Base-by-base conservation (phyloP, 257 asterid genomes). In the Perilla frutescens region DNA sequence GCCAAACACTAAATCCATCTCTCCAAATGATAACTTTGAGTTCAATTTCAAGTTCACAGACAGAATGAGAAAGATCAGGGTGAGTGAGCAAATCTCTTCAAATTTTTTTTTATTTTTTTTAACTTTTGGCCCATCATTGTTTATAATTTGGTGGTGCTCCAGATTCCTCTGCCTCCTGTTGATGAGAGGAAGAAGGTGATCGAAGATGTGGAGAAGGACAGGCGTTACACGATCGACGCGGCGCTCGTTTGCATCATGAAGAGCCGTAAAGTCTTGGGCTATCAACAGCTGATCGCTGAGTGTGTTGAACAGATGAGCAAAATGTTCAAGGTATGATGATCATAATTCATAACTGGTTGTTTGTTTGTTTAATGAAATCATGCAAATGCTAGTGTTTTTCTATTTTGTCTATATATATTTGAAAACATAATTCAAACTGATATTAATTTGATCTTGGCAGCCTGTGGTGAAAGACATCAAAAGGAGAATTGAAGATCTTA, bases 1-100 rank as follows among this genome's bases (percentile, higher is more conserved):
- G 67, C 90, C 92, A 3, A 82, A 39, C 81, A 77, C 87, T 81
- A 87, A 83, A 75, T 78, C 86, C 47, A 74, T 87, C 67, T 81
- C 89, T 47, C 78, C 84, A 1, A 81, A 83, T n/a, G 93, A 87
- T 15, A 64, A 72, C 68, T 87, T 87, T 48, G 86, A 85, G 68
- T 87, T 87, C 74, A 87, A 87, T 68, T 80, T 85, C 1, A 85
- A 85, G 79, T 87, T 87, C 80, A 84, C 86, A 0, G 89, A 87
- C 79, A 87, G 84, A 82, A 83, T 87, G 90, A 83, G 93, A 72
- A 83, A 90, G 74, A 85, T 87, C 72, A 87, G 80, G 90, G 87
- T 87, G 80, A 34, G 37, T 87, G 80, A 34, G 37, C 66, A 31
- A 41, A 20, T 76, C 71, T 20, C 54, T n/a, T 48, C 61, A 32